These are phyloP conservation scores for Aschersonia sp. DNA, from an alignment of 2,329 filamentous ascomycete species.

Conservation along the genomic window DNA sequence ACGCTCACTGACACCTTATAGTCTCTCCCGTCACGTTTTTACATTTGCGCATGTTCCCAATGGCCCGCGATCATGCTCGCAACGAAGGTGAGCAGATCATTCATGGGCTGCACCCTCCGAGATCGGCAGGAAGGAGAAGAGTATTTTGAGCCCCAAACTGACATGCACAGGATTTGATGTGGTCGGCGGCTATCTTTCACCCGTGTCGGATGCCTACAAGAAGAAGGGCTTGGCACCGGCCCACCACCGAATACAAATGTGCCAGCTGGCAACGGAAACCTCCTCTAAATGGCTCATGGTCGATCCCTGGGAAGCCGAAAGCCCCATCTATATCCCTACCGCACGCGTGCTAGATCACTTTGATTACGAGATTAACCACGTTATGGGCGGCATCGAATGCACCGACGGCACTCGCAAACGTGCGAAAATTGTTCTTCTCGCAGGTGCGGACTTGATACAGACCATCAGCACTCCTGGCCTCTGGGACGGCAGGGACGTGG, in stretches of 20 bases:
- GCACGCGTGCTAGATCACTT: slow-evolving; percentile 86
- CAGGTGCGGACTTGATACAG: slow-evolving; percentile 61
- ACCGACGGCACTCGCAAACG: slow-evolving; percentile 49
- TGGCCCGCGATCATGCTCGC: slow-evolving; percentile 67
- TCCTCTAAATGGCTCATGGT: slow-evolving; percentile 68
- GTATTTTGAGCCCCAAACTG: neutral
- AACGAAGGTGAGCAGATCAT: slow-evolving; percentile 12
- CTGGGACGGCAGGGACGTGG: slow-evolving; percentile 74
- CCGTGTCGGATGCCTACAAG: slow-evolving; percentile 20
- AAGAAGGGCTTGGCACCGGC: slow-evolving; percentile 23
- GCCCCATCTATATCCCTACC: slow-evolving; percentile 70
- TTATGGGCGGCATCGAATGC: slow-evolving; percentile 61
- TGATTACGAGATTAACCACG: slow-evolving; percentile 70
- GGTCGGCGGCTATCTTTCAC: slow-evolving; percentile 50
- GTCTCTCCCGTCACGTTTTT: slow-evolving; percentile 62
- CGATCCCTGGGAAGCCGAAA: slow-evolving; percentile 79
- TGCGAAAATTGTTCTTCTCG: slow-evolving; percentile 67
- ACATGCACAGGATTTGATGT: slow-evolving; percentile 50
- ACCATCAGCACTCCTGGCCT: slow-evolving; percentile 62
- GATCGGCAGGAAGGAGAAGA: neutral
- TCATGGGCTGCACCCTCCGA: neutral
- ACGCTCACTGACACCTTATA: slow-evolving; percentile 2
- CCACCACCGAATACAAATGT: slow-evolving; percentile 50
- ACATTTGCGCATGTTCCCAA: slow-evolving; percentile 77
- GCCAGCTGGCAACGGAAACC: slow-evolving; percentile 61